Evolutionary conservation across 2,329 filamentous ascomycete genomes (phyloP).

Genomic region (Cercospora nicotianae): DNA sequence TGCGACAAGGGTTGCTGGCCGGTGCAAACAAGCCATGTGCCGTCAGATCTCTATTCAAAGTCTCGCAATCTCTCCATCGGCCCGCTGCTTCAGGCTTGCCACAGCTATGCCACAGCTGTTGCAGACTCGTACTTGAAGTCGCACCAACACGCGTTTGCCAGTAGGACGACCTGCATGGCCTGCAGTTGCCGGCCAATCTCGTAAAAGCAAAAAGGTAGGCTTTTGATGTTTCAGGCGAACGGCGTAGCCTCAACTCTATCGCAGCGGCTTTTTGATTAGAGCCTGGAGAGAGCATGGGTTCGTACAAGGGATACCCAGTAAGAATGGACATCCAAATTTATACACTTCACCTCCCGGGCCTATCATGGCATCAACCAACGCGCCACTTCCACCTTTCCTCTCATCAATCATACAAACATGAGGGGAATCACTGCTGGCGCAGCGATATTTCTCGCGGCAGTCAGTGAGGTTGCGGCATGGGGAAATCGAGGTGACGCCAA

Average conservation of each 20-base stretch:
- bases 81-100: neutral
- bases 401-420: neutral
- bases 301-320: neutral
- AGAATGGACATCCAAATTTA: neutral
- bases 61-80: neutral
- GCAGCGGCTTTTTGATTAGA: neutral
- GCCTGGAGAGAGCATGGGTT: neutral
- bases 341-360: neutral
- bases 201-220: neutral
- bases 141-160: neutral
- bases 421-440: neutral
- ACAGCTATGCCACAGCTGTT: neutral
- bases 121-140: neutral
- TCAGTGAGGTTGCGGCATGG: conserved; percentile 19
- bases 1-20: neutral
- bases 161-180: neutral
- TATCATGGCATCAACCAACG: neutral
- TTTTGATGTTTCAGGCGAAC: neutral
- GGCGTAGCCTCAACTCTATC: neutral
- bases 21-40: neutral
- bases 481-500: conserved; percentile 14
- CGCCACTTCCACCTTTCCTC: neutral
- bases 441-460: conserved; percentile 7
- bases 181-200: neutral
- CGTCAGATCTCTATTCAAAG: neutral